phyloP scores from a whole-genome alignment of 2,329 filamentous ascomycete genomes.

The Penicillium sp. region DNA sequence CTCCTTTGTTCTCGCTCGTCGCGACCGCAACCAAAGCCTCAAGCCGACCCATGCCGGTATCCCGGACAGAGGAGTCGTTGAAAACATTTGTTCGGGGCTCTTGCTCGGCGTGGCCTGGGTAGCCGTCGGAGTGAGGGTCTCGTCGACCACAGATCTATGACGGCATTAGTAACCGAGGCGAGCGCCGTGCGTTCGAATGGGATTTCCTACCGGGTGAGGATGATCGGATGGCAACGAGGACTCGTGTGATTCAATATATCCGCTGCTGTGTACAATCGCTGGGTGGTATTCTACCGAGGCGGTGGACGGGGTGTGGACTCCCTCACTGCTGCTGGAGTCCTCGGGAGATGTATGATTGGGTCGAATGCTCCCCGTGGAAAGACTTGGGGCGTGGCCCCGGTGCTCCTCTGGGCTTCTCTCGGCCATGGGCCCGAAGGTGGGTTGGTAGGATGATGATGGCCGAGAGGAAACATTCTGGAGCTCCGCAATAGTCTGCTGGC shows the following conservation, averaged over 20 bases:
- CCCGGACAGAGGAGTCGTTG: slow-evolving; percentile 27
- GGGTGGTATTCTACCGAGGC: slow-evolving; percentile 50
- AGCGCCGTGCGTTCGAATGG: slow-evolving; percentile 24
- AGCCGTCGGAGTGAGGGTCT: slow-evolving; percentile 30
- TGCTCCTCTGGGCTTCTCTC: slow-evolving; percentile 27
- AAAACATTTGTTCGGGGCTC: slow-evolving; percentile 31
- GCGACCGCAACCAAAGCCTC: slow-evolving; percentile 53
- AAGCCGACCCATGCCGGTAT: slow-evolving; percentile 47
- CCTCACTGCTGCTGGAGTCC: slow-evolving; percentile 51
- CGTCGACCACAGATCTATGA: slow-evolving; percentile 36
- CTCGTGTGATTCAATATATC: slow-evolving; percentile 47
- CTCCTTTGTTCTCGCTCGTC: slow-evolving; percentile 47
- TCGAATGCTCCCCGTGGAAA: slow-evolving; percentile 27
- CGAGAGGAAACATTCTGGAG: slow-evolving; percentile 40
- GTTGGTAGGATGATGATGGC: slow-evolving; percentile 37
- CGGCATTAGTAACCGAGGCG: slow-evolving; percentile 31
- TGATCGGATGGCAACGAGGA: slow-evolving; percentile 35
- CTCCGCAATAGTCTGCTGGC: slow-evolving; percentile 46
- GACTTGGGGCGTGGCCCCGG: slow-evolving; percentile 31
- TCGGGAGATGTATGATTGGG: slow-evolving; percentile 46
- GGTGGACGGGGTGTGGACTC: slow-evolving; percentile 49
- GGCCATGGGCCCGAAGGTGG: slow-evolving; percentile 25
- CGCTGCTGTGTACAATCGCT: slow-evolving; percentile 50
- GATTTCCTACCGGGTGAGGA: slow-evolving; percentile 43
- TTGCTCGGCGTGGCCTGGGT: slow-evolving; percentile 28